Base-by-base conservation (phyloP, 73 alveolate species). In the Paramecium octaurelia region DNA sequence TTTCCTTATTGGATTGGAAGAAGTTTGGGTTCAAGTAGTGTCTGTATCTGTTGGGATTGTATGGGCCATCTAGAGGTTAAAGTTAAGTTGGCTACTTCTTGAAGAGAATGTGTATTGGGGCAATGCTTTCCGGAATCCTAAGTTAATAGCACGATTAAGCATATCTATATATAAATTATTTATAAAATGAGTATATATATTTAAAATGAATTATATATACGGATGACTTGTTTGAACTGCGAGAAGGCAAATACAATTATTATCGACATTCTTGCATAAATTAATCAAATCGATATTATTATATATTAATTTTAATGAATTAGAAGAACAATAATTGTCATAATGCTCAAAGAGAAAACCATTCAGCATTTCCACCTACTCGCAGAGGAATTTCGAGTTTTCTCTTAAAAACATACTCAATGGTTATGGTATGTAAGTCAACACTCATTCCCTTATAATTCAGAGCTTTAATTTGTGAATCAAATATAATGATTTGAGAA, bases 21-120 rank as follows among this genome's bases (percentile, higher is more conserved):
- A 93, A 92, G 59, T 96, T 96, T n/a, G 98, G 97, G 46, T 94
- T 94, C 38, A 85, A 34, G 73, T 88, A 92, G 12, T 86, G 90
- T 60, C 93, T 96, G 93, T 92, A 97, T 73, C 97, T 94, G 57
- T 92, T 92, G 34, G 99, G 99, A 96, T 97, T 97, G 95, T 97
- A 97, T 43, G 99, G 99, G 36, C 98, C 98, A 69, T 92, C 96
- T 92, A 54, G 21, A 7, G 6, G 44, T 12, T 12, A 8, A 27
- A 64, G 27, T 31, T 64, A 27, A 31, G 42, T 64, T 34, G 16
- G 4, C 31, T 64, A 64, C 84, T 64, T 64, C 84, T 64, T 27
- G 84, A 64, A 2, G 84, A 64, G 46, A 64, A 64, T 27, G 84
- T 16, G 27, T 27, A 64, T 34, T 64, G n/a, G 2, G 84, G 84